phyloP scores from a whole-genome alignment of 2,329 filamentous ascomycete species.

The Claviceps humidiphila region DNA sequence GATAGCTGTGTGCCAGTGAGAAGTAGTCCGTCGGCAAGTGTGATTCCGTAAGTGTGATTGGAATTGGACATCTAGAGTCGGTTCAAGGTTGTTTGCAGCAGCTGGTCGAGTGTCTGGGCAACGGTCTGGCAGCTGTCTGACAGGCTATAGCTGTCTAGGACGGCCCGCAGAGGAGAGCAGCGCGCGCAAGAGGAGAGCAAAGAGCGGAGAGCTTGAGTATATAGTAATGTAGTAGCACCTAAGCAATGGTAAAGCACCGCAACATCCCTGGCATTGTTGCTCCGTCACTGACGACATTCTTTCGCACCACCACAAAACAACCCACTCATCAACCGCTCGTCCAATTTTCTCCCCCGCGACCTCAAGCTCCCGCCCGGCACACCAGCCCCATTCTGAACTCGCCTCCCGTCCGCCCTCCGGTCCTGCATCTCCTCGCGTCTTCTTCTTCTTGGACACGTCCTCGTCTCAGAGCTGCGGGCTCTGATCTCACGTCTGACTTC shows the following conservation, averaged over 20 bases:
- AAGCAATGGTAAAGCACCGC: background rate
- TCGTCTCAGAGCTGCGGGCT: background rate
- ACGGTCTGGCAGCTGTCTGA: no score
- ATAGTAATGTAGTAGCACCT: no score
- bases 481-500: background rate
- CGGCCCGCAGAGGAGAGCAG: no score
- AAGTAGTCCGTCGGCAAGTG: no score
- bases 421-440: background rate
- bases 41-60: no score
- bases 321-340: conserved; percentile 8
- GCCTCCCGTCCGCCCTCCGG: background rate
- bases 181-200: no score
- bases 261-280: conserved; percentile 8
- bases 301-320: conserved; percentile 15
- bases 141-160: no score
- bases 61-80: no score
- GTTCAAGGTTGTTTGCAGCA: no score
- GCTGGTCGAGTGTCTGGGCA: no score
- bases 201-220: no score
- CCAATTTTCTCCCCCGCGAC: conserved; percentile 8
- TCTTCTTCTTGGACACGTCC: background rate
- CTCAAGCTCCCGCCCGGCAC: background rate
- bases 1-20: no score
- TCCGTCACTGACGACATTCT: conserved; percentile 25
- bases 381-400: background rate